These are phyloP conservation scores for Umbelopsis sp. DNA, from an alignment of 192 early-diverging fungal species.

Conservation along the genomic window DNA sequence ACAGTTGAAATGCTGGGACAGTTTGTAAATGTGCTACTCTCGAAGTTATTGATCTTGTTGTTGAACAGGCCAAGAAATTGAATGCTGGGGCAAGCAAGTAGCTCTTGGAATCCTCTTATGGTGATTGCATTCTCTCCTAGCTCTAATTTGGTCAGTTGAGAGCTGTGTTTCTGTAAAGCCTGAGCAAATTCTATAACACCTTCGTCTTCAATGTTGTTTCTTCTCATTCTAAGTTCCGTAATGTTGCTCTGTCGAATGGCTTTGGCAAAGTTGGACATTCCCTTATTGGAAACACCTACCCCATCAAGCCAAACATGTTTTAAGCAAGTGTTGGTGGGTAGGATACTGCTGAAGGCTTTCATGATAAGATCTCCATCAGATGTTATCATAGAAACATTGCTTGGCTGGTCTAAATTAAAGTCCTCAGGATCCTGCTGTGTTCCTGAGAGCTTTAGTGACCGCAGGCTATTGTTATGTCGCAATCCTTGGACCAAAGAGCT, in stretches of 20 bases:
- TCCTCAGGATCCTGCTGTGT: constrained; percentile 29
- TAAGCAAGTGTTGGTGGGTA: constrained; percentile 31
- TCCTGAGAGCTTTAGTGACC: constrained; percentile 35
- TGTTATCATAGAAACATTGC: not conserved
- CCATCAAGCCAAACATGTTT: constrained; percentile 46
- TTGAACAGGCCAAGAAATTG: constrained; percentile 47
- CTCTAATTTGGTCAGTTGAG: constrained; percentile 35
- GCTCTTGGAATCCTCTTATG: constrained; percentile 38
- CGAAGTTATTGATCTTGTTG: constrained; percentile 42
- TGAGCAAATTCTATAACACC: constrained; percentile 38
- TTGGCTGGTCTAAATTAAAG: constrained; percentile 1
- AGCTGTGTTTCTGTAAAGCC: not conserved
- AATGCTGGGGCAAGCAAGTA: constrained; percentile 37
- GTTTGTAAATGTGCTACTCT: constrained; percentile 15
- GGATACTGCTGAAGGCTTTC: constrained; percentile 22
- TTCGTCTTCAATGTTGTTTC: constrained; percentile 45
- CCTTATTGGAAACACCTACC: constrained; percentile 43
- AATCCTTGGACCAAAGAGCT: constrained; percentile 36
- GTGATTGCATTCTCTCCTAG: constrained; percentile 47
- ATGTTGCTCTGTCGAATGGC: constrained; percentile 32
- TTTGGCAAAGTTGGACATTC: constrained; percentile 25
- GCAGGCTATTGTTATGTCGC: constrained; percentile 32
- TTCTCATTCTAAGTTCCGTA: constrained; percentile 39
- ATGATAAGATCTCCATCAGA: constrained; percentile 44
- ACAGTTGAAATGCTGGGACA: constrained; percentile 28